phyloP scores from a whole-genome alignment of 345 rosid genomes.

The Mangifera indica region DNA sequence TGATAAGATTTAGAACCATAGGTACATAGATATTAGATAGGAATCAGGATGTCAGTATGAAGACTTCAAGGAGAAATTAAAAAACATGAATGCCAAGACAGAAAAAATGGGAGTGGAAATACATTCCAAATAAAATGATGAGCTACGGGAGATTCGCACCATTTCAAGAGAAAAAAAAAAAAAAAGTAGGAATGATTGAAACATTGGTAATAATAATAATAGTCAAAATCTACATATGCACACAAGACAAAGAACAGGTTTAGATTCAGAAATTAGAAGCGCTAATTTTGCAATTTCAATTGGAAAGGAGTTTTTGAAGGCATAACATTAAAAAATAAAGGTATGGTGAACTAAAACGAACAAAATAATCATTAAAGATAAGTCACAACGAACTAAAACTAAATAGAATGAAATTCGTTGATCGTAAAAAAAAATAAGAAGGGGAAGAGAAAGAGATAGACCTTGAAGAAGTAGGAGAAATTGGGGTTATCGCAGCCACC shows the following conservation, averaged over 20 bases:
- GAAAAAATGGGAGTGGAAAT: not conserved
- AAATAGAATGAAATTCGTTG: not conserved
- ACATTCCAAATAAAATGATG: not conserved
- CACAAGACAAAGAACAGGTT: not conserved
- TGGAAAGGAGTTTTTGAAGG: too few species aligned
- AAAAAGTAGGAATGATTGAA: too few species aligned
- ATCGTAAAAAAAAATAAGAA: not conserved
- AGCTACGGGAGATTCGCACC: not conserved
- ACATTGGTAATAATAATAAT: not conserved
- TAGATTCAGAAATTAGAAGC: not conserved
- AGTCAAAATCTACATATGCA: not conserved
- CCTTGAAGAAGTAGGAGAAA: constrained; percentile 88
- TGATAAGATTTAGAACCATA: not conserved
- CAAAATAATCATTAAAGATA: not conserved
- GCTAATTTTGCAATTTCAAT: not conserved
- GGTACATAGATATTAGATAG: not conserved
- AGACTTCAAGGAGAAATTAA: not conserved
- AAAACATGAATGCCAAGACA: not conserved
- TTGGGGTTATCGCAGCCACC: constrained; percentile 78
- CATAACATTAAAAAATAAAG: not conserved
- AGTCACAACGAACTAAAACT: not conserved
- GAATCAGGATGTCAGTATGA: not conserved
- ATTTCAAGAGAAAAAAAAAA: not conserved
- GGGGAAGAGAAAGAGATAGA: constrained; percentile 20
- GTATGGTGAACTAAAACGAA: not conserved